Evolutionary conservation across 257 asterid genomes (phyloP).

Genomic region (Jaltomata sinuosa): DNA sequence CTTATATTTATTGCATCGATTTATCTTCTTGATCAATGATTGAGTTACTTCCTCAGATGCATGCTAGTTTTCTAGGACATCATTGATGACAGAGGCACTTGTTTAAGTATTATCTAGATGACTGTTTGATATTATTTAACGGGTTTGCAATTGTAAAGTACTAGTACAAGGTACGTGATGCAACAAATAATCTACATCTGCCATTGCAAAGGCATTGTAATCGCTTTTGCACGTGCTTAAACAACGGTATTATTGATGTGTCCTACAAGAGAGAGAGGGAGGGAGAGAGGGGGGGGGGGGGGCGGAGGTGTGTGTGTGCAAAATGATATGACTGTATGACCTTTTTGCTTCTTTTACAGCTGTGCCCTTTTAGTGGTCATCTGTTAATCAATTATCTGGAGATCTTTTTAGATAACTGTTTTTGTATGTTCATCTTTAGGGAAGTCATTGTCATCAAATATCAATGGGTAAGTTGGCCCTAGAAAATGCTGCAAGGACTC

Average conservation of each 20-base stretch:
- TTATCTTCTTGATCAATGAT: neutral
- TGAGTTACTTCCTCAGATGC: neutral
- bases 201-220: neutral
- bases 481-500: slow-evolving; percentile 29
- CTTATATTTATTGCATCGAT: neutral
- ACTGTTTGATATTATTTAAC: neutral
- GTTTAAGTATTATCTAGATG: neutral
- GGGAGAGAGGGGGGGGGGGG: neutral
- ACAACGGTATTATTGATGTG: neutral
- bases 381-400: neutral
- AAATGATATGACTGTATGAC: neutral
- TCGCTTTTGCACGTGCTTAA: neutral
- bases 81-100: neutral
- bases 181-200: neutral
- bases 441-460: slow-evolving; percentile 17
- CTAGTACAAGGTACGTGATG: neutral
- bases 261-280: neutral
- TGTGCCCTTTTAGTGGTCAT: neutral
- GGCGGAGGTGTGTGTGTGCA: too few species aligned
- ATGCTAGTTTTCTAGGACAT: neutral
- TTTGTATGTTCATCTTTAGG: slow-evolving; percentile 19
- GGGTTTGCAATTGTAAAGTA: neutral
- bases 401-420: neutral
- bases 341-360: neutral
- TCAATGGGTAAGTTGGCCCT: slow-evolving; percentile 9